Percentiles rank a stretch among this genome's conserved stretches.
phyloP scores from a whole-genome alignment of 169 alveolate species.

The Cryptosporidium canis region DNA sequence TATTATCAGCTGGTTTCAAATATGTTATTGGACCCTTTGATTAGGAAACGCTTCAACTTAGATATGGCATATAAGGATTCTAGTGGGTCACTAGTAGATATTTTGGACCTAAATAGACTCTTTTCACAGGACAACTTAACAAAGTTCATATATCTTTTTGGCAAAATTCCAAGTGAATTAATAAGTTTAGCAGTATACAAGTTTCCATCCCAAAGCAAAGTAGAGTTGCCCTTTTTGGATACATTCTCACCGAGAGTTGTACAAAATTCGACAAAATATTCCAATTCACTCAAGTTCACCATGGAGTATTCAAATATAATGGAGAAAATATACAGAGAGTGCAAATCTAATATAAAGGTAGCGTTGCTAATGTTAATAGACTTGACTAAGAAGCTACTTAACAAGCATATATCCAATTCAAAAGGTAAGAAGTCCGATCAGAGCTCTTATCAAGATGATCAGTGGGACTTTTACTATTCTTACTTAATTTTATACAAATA shows the following conservation, averaged over 20 bases:
- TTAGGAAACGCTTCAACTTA: not conserved
- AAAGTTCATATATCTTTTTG: slow-evolving; percentile 13
- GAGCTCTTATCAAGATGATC: not conserved
- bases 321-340: not conserved
- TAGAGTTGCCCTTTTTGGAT: not conserved
- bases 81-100: not conserved
- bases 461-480: slow-evolving; percentile 9
- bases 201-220: not conserved
- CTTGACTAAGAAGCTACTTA: not conserved
- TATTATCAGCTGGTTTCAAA: slow-evolving; percentile 19
- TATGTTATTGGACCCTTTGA: not conserved
- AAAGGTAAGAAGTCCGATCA: not conserved
- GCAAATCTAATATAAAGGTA: not conserved
- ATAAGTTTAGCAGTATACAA: not conserved
- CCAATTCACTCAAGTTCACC: slow-evolving; percentile 18
- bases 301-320: not conserved
- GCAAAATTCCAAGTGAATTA: slow-evolving; percentile 17
- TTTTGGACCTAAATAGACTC: not conserved
- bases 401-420: not conserved
- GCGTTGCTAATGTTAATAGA: slow-evolving; percentile 1
- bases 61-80: not conserved
- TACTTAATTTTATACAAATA: slow-evolving; percentile 3
- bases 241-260: slow-evolving; percentile 18
- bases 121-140: not conserved
- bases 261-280: not conserved